Base-by-base conservation (phyloP, 2,329 filamentous ascomycete genomes). In the Leptographium radiaticola region DNA sequence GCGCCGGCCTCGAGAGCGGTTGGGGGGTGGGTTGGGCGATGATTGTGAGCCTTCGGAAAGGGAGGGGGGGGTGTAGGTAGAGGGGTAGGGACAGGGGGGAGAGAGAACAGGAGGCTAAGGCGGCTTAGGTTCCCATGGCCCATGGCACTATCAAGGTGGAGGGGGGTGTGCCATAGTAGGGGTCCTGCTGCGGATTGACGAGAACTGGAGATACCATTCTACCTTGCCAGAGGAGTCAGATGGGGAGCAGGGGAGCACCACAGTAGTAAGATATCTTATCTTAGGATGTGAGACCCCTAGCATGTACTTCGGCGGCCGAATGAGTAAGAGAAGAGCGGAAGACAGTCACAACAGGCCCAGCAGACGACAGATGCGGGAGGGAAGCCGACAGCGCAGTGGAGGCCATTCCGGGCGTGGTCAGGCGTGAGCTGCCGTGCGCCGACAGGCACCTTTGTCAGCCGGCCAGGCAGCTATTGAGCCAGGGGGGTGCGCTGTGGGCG, bases 91-190 rank as follows among this genome's bases (percentile, higher is more conserved):
- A 43, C 16, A 13, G 16, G n/a, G 48, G 34, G 34, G 53, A 52
- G 48, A 53, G 45, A 42, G 51, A 46, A 16, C 9, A 50, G 45
- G 49, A 55, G 47, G 54, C 56, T 56, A 58, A 49, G 50, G 56
- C 52, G 49, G 52, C 48, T 53, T 58, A 51, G 52, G 49, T 53
- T 53, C 43, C 48, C 51, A 53, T 53, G 30, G 49, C 38, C 51
- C 55, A 55, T 45, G 51, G 56, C 43, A 44, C 33, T 52, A 55
- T 51, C 52, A 44, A 53, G 51, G 47, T 18, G 42, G 10, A 42
- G 25, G 36, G 36, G 36, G 45, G 9, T n/a, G n/a, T 36, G n/a
- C 31, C n/a, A 36, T 48, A 34, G 12, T 31, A 16, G 30, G 16
- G 43, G 30, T 45, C 43, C 30, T 45, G 43, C 43, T 45, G 43